phyloP scores from a whole-genome alignment of 306 rosid species.

The Rosa lucieae region DNA sequence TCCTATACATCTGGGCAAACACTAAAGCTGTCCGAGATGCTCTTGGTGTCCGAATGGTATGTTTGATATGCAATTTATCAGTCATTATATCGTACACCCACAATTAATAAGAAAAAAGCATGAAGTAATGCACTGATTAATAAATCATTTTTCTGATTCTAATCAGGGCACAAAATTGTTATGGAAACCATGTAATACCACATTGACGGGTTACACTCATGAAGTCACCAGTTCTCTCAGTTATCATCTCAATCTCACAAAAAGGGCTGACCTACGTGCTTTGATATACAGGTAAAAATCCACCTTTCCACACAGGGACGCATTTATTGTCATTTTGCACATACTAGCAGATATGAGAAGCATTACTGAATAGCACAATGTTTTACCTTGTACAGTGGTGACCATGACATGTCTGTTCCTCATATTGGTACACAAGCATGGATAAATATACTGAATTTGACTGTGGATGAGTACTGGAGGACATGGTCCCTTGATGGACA shows the following conservation, averaged over 20 bases:
- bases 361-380: slow-evolving; percentile 2
- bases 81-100: neutral
- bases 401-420: slow-evolving; percentile 27
- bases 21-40: slow-evolving; percentile 17
- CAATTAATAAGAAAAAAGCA: neutral
- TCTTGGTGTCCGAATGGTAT: slow-evolving; percentile 22
- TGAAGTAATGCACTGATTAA: neutral
- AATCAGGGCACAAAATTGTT: slow-evolving; percentile 20
- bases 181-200: slow-evolving; percentile 21
- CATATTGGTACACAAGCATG: slow-evolving; percentile 27
- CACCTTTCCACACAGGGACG: neutral
- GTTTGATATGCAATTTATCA: neutral
- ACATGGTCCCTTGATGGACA: slow-evolving; percentile 20
- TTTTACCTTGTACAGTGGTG: slow-evolving; percentile 15
- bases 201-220: slow-evolving; percentile 16
- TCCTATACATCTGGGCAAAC: slow-evolving; percentile 20
- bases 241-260: slow-evolving; percentile 23
- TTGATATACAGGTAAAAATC: slow-evolving; percentile 20
- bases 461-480: slow-evolving; percentile 22
- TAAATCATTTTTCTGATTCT: neutral
- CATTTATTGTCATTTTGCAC: neutral
- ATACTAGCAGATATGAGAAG: slow-evolving; percentile 5
- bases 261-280: slow-evolving; percentile 16
- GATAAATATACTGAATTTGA: slow-evolving; percentile 7
- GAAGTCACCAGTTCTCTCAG: slow-evolving; percentile 5